phyloP scores from a whole-genome alignment of 2,329 filamentous ascomycete genomes.

The Apiospora rasikravindrae region DNA sequence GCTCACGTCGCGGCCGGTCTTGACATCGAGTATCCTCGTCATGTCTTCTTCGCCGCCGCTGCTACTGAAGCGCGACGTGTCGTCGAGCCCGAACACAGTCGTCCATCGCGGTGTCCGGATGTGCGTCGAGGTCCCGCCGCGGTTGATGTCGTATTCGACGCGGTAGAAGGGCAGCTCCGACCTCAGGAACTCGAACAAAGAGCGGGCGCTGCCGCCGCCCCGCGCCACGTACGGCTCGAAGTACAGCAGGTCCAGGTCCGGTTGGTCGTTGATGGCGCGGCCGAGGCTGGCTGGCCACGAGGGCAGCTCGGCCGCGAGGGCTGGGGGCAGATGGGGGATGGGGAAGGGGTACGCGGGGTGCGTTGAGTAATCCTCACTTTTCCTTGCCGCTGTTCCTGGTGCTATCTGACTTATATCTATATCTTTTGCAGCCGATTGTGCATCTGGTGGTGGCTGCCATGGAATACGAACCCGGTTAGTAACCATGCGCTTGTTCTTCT shows the following conservation, averaged over 20 bases:
- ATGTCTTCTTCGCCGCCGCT: constrained; percentile 42
- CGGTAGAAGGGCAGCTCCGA: constrained; percentile 76
- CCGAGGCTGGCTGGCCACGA: constrained; percentile 58
- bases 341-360: constrained; percentile 57
- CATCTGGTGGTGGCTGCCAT: neutral
- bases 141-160: constrained; percentile 74
- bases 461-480: neutral
- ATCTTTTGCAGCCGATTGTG: neutral
- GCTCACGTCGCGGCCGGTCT: constrained; percentile 35
- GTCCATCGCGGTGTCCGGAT: constrained; percentile 67
- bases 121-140: constrained; percentile 65
- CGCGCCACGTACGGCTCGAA: constrained; percentile 74
- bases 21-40: constrained; percentile 42
- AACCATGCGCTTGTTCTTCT: neutral
- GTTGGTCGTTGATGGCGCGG: constrained; percentile 66
- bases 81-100: constrained; percentile 63
- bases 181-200: constrained; percentile 74
- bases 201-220: constrained; percentile 49
- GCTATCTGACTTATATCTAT: neutral
- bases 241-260: constrained; percentile 75
- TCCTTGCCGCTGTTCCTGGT: neutral
- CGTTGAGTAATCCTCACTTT: constrained; percentile 39
- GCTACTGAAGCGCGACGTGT: constrained; percentile 66
- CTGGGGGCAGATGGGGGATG: constrained; percentile 49
- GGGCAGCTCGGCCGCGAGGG: constrained; percentile 45